These are phyloP conservation scores for Triticum timopheevii DNA, from an alignment of 176 grass and related monocot genomes.

Conservation along the genomic window DNA sequence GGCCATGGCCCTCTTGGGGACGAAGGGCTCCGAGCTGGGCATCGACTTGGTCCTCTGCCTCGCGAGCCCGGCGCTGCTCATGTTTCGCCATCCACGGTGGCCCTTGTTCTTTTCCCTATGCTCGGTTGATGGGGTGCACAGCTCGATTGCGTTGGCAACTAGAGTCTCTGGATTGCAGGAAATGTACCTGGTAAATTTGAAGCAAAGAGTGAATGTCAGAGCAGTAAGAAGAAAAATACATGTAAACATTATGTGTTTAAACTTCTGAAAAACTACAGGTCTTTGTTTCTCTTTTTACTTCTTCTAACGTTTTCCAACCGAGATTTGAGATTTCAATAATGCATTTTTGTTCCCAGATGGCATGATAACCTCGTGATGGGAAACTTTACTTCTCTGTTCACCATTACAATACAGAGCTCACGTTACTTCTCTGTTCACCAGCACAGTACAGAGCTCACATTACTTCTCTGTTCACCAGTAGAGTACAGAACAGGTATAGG, in stretches of 20 bases:
- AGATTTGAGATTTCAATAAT: not conserved
- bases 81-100: slow-evolving; percentile 65
- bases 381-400: not conserved
- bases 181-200: slow-evolving; percentile 63
- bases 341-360: not conserved
- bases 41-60: slow-evolving; percentile 80
- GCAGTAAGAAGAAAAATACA: not conserved
- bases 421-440: not conserved
- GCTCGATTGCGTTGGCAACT: slow-evolving; percentile 87
- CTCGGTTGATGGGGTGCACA: slow-evolving; percentile 84
- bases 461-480: not conserved
- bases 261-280: too few species aligned
- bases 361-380: not conserved
- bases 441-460: too few species aligned
- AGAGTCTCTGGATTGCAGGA: slow-evolving; percentile 95
- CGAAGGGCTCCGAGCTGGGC: slow-evolving; percentile 82
- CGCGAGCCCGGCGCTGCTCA: slow-evolving; percentile 77
- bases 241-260: too few species aligned
- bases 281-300: not conserved
- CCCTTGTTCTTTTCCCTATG: slow-evolving; percentile 76
- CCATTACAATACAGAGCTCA: not conserved
- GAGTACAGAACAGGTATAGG: not conserved
- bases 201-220: not conserved
- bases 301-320: not conserved
- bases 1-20: slow-evolving; percentile 81